Base-by-base conservation (phyloP, 78 protist genomes). In the Dictyostelium intermedium region DNA sequence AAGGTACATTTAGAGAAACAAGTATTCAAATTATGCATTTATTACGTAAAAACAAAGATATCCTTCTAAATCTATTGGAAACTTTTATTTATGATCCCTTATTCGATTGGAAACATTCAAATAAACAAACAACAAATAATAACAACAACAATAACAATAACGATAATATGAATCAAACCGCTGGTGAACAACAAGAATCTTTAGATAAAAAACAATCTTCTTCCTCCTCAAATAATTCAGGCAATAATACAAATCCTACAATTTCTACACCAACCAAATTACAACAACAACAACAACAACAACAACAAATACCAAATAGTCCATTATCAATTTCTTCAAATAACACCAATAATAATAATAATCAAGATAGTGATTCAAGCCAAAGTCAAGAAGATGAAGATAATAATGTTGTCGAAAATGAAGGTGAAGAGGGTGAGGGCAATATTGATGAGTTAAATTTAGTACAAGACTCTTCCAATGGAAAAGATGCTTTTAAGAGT, bases 31-130 rank as follows among this genome's bases (percentile, higher is more conserved):
- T 95, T 45, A 60, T 78, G 78, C 66, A 84, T 56, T 60, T 93
- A 20, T 23, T 85, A 9, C 69, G 85, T 77, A 63, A 83, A 73
- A 83, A 92, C 30, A 84, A 83, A 78, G 97, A 97, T 25, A 43
- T 97, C 25, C 85, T 99, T 34, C 77, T 98, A 92, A 91, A 77
- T 50, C 93, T 99, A 23, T 79, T 99, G 34, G 98, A 97, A 76
- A 83, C 98, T 27, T 98, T 98, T 66, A 91, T 98, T 14, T 92
- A 98, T 94, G 99, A 98, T 43, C 99, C 99, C 3, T 85, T 98
- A 20, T 79, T 93, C 14, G 99, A 99, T 82, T 97, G 99, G 99
- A 85, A 89, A 69, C 86, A 56, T 82, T 25, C 82, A 18, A 56
- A 32, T 39, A 72, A 85, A 74, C 91, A 85, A 53, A 74, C 74